phyloP scores from a whole-genome alignment of 805 yeast genomes.

The Dipodascopsis uninucleata region DNA sequence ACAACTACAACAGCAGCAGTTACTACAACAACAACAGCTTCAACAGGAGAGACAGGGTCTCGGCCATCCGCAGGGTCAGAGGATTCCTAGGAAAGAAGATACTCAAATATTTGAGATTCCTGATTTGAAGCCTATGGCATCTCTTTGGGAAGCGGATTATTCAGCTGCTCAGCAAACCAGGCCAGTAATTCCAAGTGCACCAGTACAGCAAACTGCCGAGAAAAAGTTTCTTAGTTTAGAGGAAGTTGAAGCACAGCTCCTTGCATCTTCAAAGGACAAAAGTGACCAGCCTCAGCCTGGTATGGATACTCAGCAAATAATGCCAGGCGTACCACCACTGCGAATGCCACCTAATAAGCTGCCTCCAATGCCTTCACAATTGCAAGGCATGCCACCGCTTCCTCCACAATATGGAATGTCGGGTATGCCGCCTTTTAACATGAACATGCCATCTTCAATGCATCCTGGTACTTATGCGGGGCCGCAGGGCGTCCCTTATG shows the following conservation, averaged over 20 bases:
- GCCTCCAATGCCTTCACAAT: constrained; percentile 16
- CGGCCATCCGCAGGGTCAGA: constrained; percentile 45
- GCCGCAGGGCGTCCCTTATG: no score
- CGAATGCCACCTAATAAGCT: neutral
- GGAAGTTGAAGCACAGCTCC: constrained; percentile 77
- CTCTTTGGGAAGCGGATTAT: constrained; percentile 53
- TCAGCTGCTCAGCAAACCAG: neutral
- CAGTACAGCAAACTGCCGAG: constrained; percentile 22
- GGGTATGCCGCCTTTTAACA: no score
- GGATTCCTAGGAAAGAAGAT: neutral
- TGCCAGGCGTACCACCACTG: constrained; percentile 4
- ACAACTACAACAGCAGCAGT: constrained; percentile 34
- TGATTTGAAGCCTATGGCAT: constrained; percentile 62
- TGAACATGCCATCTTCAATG: no score
- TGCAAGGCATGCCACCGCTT: constrained; percentile 6
- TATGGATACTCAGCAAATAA: constrained; percentile 26
- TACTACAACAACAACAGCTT: neutral
- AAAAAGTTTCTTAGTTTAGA: constrained; percentile 65
- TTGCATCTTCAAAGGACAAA: constrained; percentile 38
- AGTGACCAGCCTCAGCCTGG: constrained; percentile 27
- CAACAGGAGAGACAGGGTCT: constrained; percentile 40
- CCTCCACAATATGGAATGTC: constrained; percentile 9
- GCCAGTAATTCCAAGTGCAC: neutral
- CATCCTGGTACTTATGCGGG: no score
- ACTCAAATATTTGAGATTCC: constrained; percentile 28